A percentile compares a stretch with the other conserved stretches of the same genome.
Conservation (phyloP, 2,329 filamentous ascomycete species). For the Diaporthe sp. region DNA sequence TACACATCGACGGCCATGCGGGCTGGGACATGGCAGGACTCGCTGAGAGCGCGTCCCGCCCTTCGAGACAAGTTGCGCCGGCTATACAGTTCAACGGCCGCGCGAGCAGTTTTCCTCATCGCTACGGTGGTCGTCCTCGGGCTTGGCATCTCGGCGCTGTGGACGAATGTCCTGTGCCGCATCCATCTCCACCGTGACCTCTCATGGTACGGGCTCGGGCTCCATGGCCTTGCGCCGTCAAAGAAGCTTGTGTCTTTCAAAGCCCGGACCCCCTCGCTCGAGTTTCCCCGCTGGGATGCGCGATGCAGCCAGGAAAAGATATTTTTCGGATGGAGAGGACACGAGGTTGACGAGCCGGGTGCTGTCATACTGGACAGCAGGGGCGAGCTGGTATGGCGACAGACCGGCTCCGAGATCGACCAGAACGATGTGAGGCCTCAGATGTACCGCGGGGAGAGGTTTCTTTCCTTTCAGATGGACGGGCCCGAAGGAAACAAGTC, state of each 20-base stretch:
- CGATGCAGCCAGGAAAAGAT: conserved; percentile 36
- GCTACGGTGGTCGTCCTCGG: conserved; percentile 11
- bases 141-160: conserved; percentile 23
- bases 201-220: conserved; percentile 32
- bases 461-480: conserved; percentile 49
- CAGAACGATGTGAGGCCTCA: conserved; percentile 41
- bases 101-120: conserved; percentile 9
- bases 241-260: conserved; percentile 35
- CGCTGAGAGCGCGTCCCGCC: not conserved
- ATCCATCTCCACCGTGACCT: conserved; percentile 33
- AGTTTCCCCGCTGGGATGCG: conserved; percentile 36
- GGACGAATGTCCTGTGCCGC: conserved; percentile 26
- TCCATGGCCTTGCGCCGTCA: conserved; percentile 32
- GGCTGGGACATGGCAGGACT: not conserved
- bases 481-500: conserved; percentile 24
- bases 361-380: conserved; percentile 40
- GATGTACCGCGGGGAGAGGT: conserved; percentile 43
- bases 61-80: not conserved
- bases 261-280: conserved; percentile 29
- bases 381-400: conserved; percentile 41
- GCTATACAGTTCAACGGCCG: not conserved
- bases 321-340: conserved; percentile 36
- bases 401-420: conserved; percentile 37
- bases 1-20: not conserved
- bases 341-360: conserved; percentile 35